Base-by-base conservation (phyloP, 2,329 filamentous ascomycete species). In the Ceratocystis harringtonii region DNA sequence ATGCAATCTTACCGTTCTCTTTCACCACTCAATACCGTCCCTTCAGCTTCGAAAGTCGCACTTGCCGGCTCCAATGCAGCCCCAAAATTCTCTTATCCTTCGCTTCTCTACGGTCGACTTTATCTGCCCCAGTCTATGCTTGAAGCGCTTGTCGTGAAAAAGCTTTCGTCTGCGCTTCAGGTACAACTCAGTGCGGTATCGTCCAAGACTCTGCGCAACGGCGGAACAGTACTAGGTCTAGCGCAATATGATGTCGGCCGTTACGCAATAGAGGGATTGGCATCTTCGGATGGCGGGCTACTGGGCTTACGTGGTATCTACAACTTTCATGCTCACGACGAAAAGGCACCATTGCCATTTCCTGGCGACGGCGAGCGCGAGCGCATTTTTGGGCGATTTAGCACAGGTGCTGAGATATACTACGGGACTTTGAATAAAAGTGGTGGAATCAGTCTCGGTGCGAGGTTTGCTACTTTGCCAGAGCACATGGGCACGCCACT, bases 361-460 rank as follows among this genome's bases (percentile, higher is more conserved):
- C 63, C 63, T 1, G 43, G 55, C 22, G 66, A 67, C 17, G 66
- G 66, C 50, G 78, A 83, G 55, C 78, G 75, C 67, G 85, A 88
- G 72, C 83, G 81, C 70, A 84, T 86, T 67, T 88, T 85, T 77
- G 92, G 89, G 7, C 85, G 92, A 22, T 90, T 97, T 73, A 95
- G 90, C 71, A 89, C 90, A 2, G 94, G 94, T 44, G 92, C 86
- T 65, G 94, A 99, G 75, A 80, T 95, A 44, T 99, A 97, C 77
- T 99, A 99, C 77, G 94, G 92, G 25, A 87, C 92, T 0, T 77
- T 96, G 67, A 97, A 96, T 74, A 96, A 96, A 73, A 90, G 91
- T 25, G 90, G 92, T 61, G 94, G 94, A 60, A 84, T 96, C 73
- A 96, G 90, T 69, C 84, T 95, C 7, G 94, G 92, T 5, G 80